Base-by-base conservation (phyloP, 345 rosid genomes). In the Salix caprea region DNA sequence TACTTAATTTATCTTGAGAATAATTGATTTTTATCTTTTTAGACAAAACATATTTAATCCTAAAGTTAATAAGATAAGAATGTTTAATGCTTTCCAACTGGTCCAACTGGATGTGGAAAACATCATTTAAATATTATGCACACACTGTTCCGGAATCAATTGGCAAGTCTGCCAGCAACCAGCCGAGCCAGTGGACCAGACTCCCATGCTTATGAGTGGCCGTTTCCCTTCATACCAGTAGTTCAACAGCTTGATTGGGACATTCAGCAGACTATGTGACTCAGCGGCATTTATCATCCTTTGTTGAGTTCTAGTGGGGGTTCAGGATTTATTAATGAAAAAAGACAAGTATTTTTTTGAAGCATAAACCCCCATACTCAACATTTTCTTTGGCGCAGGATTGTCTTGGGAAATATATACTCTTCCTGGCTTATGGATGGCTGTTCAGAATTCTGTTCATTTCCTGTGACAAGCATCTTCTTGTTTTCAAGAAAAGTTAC, bases 311-410 rank as follows among this genome's bases (percentile, higher is more conserved):
- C 71, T 71, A 68, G 74, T 72, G 88, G 90, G 89, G 87, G 82
- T 85, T 81, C 82, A 78, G 84, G 82, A 84, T 82, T 65, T 83
- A 68, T 77, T 80, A 69, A 74, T 72, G 78, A 74, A 80, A 81
- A 72, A 85, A 81, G 77, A 76, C 83, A 78, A 44, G 36, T 73
- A 70, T 54, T 66, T 73, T 85, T 86, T 79, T 88, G 79, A 83
- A 85, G 85, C 88, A 77, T 86, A 85, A 88, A 73, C 85, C 93
- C 74, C 94, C 88, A 86, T 89, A 82, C 90, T 92, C 97, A 92
- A 84, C 88, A 85, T 89, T 91, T 92, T 89, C 90, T 92, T 94
- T 94, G 97, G 75, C 92, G 95, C 97, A 94, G 96, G 97, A 83
- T 82, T 76, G 77, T 87, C 88, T 78, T 87, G 91, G 94, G 79